Base-by-base conservation (phyloP, 2,329 filamentous ascomycete genomes). In the Pyricularia sp. region DNA sequence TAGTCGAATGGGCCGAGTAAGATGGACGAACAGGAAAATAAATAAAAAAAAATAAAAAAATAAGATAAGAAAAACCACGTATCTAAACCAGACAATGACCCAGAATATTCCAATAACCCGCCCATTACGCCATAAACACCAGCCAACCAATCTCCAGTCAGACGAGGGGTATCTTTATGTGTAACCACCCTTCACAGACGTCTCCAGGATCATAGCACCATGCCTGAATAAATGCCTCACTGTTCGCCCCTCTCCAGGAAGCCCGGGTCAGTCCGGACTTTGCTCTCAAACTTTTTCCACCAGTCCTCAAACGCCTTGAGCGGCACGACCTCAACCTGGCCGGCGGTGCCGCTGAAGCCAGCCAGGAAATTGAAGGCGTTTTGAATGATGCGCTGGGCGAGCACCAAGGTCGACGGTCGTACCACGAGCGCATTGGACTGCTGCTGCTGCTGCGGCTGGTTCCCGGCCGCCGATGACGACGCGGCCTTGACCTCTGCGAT, bases 351-450 rank as follows among this genome's bases (percentile, higher is more conserved):
- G 66, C 88, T 90, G 79, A 96, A 97, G 71, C 91, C 89, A 3
- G 93, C 87, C 65, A 99, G 80, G 74, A 96, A 97, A 76, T 99
- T 97, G 76, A 97, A 99, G 16, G 93, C 94, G 75, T 97, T 96
- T 71, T 91, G 89, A 71, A 99, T 97, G 70, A 99, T 97, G 68
- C 91, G 82, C 77, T 97, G 92, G 33, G 94, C 94, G 28, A 99
- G 81, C 2, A 91, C 79, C 68, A 90, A 86, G 0, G 91, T 94
- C n/a, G 68, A 66, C 0, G 69, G 68, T 3, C 55, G 49, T 24
- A 6, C 16, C 24, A 22, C 6, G 62, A 53, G 24, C 44, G 62
- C 35, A 53, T 33, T 57, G 22, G 40, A 49, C 16, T 49, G 40
- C 13, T 44, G 35, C 24, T 31, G 35, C 5, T 16, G 16, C 26